Base-by-base conservation (phyloP, 1,284 basidiomycete genomes). In the Afroboletus lepidellus region DNA sequence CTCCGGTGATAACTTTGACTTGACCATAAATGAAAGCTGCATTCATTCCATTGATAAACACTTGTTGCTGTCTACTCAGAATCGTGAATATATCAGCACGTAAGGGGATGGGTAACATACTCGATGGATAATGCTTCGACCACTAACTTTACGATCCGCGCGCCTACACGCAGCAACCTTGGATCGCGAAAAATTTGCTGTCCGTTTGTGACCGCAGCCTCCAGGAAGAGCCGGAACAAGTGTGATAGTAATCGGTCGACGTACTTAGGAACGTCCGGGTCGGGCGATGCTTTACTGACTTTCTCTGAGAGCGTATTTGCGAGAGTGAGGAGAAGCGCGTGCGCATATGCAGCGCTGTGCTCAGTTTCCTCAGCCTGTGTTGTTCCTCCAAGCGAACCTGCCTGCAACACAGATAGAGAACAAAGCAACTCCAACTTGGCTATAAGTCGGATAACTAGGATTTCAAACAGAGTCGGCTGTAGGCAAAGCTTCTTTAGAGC, bases 401-500 rank as follows among this genome's bases (percentile, higher is more conserved):
- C n/a, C 13, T 32, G 25, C 1, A 34, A 25, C 11, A 43, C 8
- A 1, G 64, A 56, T 9, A 76, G 70, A n/a, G 81, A 69, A 58
- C 83, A 86, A 34, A 90, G 67, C 1, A 89, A 65, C 56, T 94
- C 90, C 24, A 98, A 74, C 68, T 93, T 92, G 2, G 88, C 85
- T 1, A 80, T 83, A 12, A 98, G 74, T 21, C 90, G 84, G 41
- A 93, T 80, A 36, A 93, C 83, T 27, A 98, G 79, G 7, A 79
- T 86, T 66, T 94, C 92, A 69, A 97, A 98, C 24, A 98, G 77
- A 21, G 84, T 78, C 0, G 89, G 78, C 41, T 87, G 82, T 3
- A 81, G 69, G 66, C 93, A 96, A 13, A 99, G 79, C 12, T 77
- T 80, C 36, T 84, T 79, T 24, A 99, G 78, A 4, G 87, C 83